Evolutionary conservation across 2,329 filamentous ascomycete genomes (phyloP).

Genomic region (Aureobasidium sp.): DNA sequence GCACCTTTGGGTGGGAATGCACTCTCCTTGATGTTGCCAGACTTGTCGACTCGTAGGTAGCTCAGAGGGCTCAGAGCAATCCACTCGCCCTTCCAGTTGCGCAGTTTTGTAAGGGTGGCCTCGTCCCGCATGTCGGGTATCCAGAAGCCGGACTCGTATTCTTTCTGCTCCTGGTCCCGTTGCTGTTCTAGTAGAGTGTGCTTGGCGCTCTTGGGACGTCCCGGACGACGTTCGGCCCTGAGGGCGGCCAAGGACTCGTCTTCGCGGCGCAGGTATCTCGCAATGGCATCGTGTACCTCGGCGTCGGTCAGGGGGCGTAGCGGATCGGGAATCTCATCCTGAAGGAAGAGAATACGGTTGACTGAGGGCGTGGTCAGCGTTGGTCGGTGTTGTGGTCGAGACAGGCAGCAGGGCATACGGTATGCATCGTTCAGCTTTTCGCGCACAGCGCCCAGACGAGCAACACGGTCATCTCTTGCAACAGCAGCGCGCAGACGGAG

Average conservation of each 20-base stretch:
- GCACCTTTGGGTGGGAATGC: conserved; percentile 61
- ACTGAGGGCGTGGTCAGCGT: conserved; percentile 39
- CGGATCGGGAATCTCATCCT: conserved; percentile 32
- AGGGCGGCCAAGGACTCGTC: conserved; percentile 60
- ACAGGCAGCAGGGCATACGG: conserved; percentile 44
- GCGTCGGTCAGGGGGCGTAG: conserved; percentile 43
- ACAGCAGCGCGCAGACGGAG: conserved; percentile 70
- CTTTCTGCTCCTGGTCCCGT: conserved; percentile 61
- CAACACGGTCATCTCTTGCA: conserved; percentile 72
- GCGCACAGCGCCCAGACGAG: conserved; percentile 59
- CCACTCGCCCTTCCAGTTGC: conserved; percentile 78
- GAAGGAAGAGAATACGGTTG: conserved; percentile 61
- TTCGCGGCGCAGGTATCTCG: conserved; percentile 47
- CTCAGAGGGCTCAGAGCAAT: conserved; percentile 64
- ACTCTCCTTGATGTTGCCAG: conserved; percentile 57
- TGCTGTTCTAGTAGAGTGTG: conserved; percentile 70
- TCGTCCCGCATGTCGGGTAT: conserved; percentile 66
- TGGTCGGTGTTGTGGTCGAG: background rate
- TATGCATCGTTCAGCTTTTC: conserved; percentile 66
- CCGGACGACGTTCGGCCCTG: conserved; percentile 63
- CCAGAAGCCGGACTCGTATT: conserved; percentile 80
- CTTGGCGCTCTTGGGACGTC: conserved; percentile 65
- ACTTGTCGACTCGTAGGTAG: conserved; percentile 64
- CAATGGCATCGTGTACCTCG: conserved; percentile 45
- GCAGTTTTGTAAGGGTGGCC: conserved; percentile 56